Evolutionary conservation across 2,329 filamentous ascomycete species (phyloP).

Genomic region (Penicillium digitatum): DNA sequence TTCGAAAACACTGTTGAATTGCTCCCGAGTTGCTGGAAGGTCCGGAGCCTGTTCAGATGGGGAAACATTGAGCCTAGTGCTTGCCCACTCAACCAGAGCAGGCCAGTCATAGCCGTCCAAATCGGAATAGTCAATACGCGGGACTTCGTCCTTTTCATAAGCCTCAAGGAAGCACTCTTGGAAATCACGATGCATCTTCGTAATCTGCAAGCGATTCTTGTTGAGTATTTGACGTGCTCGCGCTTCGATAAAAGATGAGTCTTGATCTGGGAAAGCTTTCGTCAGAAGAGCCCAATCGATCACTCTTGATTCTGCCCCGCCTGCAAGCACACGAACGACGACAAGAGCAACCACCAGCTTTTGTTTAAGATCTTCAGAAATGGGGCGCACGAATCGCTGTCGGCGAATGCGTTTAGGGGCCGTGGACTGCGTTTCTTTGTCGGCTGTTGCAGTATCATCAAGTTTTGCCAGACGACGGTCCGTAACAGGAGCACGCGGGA

Average conservation of each 20-base stretch:
- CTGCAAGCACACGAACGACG: slow-evolving; percentile 44
- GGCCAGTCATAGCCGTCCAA: slow-evolving; percentile 47
- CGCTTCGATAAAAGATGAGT: slow-evolving; percentile 37
- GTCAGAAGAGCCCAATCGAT: slow-evolving; percentile 47
- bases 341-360: slow-evolving; percentile 43
- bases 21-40: slow-evolving; percentile 43
- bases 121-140: slow-evolving; percentile 44
- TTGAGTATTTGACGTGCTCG: slow-evolving; percentile 37
- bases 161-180: slow-evolving; percentile 46
- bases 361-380: slow-evolving; percentile 30
- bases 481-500: background rate
- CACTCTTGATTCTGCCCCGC: slow-evolving; percentile 41
- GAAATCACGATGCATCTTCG: slow-evolving; percentile 46
- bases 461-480: slow-evolving; percentile 30
- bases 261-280: slow-evolving; percentile 40
- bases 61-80: slow-evolving; percentile 39
- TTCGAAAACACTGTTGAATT: slow-evolving; percentile 43
- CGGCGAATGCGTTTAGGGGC: slow-evolving; percentile 23
- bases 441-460: slow-evolving; percentile 16
- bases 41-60: slow-evolving; percentile 36
- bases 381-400: slow-evolving; percentile 18
- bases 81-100: slow-evolving; percentile 46
- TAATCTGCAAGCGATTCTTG: slow-evolving; percentile 39
- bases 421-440: slow-evolving; percentile 5
- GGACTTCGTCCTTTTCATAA: slow-evolving; percentile 43